These are phyloP conservation scores for Epithemia pelagica DNA, from an alignment of 108 stramenopile genomes.

Conservation along the genomic window DNA sequence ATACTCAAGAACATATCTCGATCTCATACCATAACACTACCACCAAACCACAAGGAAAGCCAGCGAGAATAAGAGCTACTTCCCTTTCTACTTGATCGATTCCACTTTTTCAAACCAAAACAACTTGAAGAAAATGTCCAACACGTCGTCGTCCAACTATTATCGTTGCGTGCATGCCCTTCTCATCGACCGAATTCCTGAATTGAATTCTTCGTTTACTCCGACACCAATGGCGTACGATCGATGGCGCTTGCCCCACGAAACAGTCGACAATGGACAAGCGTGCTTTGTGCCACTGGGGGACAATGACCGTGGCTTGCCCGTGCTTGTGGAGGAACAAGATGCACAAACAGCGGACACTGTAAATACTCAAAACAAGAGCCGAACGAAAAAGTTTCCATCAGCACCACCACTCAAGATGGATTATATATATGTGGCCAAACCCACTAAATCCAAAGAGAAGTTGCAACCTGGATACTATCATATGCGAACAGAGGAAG, in stretches of 20 bases:
- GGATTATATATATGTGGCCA: background rate
- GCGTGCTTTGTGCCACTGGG: background rate
- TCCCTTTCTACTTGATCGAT: no score
- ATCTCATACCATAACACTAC: no score
- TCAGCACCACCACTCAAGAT: background rate
- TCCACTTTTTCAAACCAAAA: no score
- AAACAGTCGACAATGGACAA: background rate
- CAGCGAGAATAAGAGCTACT: no score
- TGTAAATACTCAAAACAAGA: no score
- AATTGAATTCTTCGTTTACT: background rate
- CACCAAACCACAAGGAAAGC: no score
- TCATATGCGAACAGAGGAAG: background rate
- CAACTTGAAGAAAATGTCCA: no score
- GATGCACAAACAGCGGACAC: background rate
- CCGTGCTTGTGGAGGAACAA: background rate
- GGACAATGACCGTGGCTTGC: background rate
- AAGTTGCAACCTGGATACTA: background rate
- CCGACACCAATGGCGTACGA: background rate
- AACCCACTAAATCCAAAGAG: background rate
- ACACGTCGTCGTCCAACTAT: no score
- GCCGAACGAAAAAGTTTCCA: no score
- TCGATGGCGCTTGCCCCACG: background rate
- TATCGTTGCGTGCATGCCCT: background rate
- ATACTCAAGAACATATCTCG: no score
- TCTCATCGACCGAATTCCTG: background rate